Percentiles rank a stretch among this genome's conserved stretches.
These are phyloP conservation scores for Starmera quercuum DNA, from an alignment of 805 yeast species.

Conservation along the genomic window DNA sequence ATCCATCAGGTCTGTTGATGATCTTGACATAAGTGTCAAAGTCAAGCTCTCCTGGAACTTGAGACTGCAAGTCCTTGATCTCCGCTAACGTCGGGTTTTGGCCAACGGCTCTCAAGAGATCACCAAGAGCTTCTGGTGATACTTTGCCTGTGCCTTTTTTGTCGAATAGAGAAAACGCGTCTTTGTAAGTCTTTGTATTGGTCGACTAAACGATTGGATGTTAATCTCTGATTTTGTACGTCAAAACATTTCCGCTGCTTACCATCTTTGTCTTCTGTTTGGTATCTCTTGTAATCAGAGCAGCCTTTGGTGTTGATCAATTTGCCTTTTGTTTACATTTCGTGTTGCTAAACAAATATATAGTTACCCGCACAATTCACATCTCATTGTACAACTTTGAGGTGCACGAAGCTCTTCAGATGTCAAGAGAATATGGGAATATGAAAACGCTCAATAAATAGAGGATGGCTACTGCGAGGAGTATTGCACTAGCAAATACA, in stretches of 20 bases:
- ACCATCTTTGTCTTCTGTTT: no score
- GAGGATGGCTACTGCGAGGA: background rate
- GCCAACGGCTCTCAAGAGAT: slow-evolving; percentile 91
- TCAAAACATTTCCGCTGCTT: no score
- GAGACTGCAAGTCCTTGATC: slow-evolving; percentile 50
- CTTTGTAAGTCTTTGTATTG: slow-evolving; percentile 48
- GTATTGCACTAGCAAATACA: slow-evolving; percentile 28
- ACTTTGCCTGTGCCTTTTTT: slow-evolving; percentile 93
- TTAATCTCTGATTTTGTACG: no score
- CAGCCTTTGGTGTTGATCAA: no score
- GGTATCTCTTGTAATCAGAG: no score
- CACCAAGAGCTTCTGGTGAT: slow-evolving; percentile 79
- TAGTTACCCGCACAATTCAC: no score
- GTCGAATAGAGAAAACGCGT: slow-evolving; percentile 95
- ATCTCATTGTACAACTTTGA: no score
- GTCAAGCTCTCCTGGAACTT: slow-evolving; percentile 38
- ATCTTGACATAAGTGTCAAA: slow-evolving; percentile 71
- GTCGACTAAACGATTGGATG: background rate
- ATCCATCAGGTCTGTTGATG: slow-evolving; percentile 81
- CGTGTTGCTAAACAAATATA: no score
- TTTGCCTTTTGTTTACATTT: no score
- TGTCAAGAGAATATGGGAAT: no score
- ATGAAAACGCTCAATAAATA: no score
- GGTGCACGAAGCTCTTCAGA: no score
- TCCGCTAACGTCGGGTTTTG: slow-evolving; percentile 96